Base-by-base conservation (phyloP, 768 basidiomycete species). In the Sarcomyxa edulis region DNA sequence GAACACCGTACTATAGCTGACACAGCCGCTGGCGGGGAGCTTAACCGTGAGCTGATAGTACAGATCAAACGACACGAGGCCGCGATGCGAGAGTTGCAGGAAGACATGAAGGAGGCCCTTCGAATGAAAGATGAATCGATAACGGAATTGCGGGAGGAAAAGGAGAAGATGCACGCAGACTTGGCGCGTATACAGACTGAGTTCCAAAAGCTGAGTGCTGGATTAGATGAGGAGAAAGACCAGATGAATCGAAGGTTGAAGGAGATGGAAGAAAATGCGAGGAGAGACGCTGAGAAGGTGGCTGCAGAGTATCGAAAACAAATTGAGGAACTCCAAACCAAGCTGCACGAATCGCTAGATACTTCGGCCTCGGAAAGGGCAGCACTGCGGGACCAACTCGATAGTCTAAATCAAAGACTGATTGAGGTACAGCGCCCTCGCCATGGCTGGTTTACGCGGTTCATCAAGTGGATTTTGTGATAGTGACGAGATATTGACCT, bases 101-200 rank as follows among this genome's bases (percentile, higher is more conserved):
- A 58, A 6, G 73, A 76, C 41, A 71, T 74, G 60, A 61, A 66
- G 45, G 60, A 32, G 32, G 70, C 72, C 5, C 62, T 71, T 47
- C 53, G 54, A 15, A 46, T 48, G 38, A 67, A 71, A 42, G 72
- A 74, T 44, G 69, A 71, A 37, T 65, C 67, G 10, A 57, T 55
- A 31, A 42, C 46, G 32, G 72, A 74, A 46, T 57, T 76, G 23
- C 65, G 69, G 37, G 50, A 60, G 1, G 74, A 71, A 46, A 61
- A 62, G 16, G 58, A 56, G 43, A 68, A 54, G 38, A 60, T 72
- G 22, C 61, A 68, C 45, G 49, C 53, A 14, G 69, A 72, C 40
- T 68, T 74, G 44, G 49, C 53, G 11, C 57, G 68, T 22, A 59
- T 72, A 19, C 64, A 64, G 32, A 43, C 37, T 18, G 68, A 72